A percentile compares a stretch with the other conserved stretches of the same genome.
phyloP scores from a whole-genome alignment of 2,329 filamentous ascomycete genomes.

The Arthroderma sp. region DNA sequence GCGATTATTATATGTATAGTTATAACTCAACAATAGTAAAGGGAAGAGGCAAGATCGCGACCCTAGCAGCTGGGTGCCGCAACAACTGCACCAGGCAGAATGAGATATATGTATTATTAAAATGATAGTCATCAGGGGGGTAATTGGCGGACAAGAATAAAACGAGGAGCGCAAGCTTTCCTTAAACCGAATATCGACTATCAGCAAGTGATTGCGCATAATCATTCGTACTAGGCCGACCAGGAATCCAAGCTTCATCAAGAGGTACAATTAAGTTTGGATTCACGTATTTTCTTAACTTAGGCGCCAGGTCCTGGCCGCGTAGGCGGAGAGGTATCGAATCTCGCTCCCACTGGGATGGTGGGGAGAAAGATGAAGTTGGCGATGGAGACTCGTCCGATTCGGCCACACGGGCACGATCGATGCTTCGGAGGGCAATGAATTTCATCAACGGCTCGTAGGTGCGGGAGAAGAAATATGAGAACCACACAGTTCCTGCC shows the following conservation, averaged over 20 bases:
- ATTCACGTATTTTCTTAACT: conserved; percentile 34
- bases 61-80: too few species aligned
- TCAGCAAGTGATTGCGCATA: background rate
- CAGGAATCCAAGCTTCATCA: conserved; percentile 32
- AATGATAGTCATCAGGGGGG: background rate
- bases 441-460: conserved; percentile 85
- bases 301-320: conserved; percentile 26
- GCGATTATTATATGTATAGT: too few species aligned
- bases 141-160: background rate
- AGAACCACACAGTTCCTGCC: conserved; percentile 75
- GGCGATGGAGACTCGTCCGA: conserved; percentile 20
- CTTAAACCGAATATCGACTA: background rate
- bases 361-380: conserved; percentile 26
- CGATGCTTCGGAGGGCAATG: conserved; percentile 79
- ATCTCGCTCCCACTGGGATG: conserved; percentile 32
- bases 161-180: too few species aligned
- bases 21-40: too few species aligned
- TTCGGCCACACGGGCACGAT: conserved; percentile 37
- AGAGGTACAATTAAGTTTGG: conserved; percentile 33
- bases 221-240: conserved; percentile 7
- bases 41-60: too few species aligned
- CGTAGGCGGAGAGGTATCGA: conserved; percentile 28
- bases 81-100: too few species aligned
- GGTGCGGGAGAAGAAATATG: conserved; percentile 62
- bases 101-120: background rate